Base-by-base conservation (phyloP, 1,284 basidiomycete species). In the Puccinia coronata region DNA sequence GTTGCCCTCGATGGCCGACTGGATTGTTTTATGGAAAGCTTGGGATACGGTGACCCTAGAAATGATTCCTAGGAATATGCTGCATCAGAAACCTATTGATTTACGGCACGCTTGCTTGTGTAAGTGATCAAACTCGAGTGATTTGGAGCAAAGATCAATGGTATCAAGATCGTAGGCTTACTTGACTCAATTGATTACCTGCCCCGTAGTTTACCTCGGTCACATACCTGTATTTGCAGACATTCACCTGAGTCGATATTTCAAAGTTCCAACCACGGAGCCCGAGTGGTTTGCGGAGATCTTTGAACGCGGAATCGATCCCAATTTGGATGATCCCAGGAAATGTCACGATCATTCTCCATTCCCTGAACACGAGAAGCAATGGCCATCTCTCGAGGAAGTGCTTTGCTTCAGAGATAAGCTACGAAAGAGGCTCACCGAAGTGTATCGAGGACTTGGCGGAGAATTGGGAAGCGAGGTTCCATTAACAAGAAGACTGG, bases 71-170 rank as follows among this genome's bases (percentile, higher is more conserved):
- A 87, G 89, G 18, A 89, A 91, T 61, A 93, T 98, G 92, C 88
- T 97, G 36, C 92, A 92, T 86, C 89, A 93, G 85, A 97, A 95
- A 86, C 96, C 96, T 0, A 99, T 99, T 83, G 92, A 97, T 86
- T 88, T 98, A 73, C 90, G 95, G 41, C 94, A 96, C 86, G 93
- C 94, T 80, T 94, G 93, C 86, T 81, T 83, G 0, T 83, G 78
- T 80, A 25, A 34, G 67, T 65, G 9, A 70, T 49, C 6, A 25
- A 69, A 23, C 49, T 16, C 23, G 0, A 11, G 39, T 49, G 1
- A 34, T 34, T 9, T 47, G 79, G 80, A 36, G 5, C 25, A 28
- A 31, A 47, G 34, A 28, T 77, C 74, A 70, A 77, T 23, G 36
- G 70, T 57, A 84, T 87, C 81, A 85, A 86, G 49, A 85, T 85